These are phyloP conservation scores for Nicotiana noctiflora DNA, from an alignment of 257 asterid genomes.

Conservation along the genomic window DNA sequence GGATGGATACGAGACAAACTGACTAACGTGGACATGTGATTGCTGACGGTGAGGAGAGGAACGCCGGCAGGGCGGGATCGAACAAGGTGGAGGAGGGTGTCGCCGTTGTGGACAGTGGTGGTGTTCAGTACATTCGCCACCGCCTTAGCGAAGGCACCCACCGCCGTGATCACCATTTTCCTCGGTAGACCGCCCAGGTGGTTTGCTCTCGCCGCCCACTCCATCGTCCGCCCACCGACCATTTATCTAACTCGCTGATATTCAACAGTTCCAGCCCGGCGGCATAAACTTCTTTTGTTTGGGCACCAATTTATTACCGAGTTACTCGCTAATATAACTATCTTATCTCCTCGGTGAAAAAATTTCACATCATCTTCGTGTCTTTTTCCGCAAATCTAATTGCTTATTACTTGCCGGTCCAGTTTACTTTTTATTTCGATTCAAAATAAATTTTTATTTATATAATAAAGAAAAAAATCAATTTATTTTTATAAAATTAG, in stretches of 20 bases:
- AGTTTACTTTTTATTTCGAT: too few species aligned
- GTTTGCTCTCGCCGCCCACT: slow-evolving; percentile 81
- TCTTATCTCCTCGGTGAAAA: too few species aligned
- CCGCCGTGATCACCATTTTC: slow-evolving; percentile 56
- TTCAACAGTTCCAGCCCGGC: background rate
- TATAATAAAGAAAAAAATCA: too few species aligned
- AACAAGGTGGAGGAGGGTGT: slow-evolving; percentile 74
- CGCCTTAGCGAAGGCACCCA: slow-evolving; percentile 71
- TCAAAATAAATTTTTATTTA: too few species aligned
- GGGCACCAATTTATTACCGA: background rate
- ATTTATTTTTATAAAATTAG: too few species aligned
- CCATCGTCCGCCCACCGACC: slow-evolving; percentile 57
- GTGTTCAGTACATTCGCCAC: slow-evolving; percentile 74
- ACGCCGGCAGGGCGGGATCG: slow-evolving; percentile 75
- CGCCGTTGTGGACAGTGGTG: slow-evolving; percentile 67
- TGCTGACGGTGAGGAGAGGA: slow-evolving; percentile 97
- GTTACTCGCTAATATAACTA: too few species aligned
- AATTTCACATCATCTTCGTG: too few species aligned
- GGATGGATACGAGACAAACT: slow-evolving; percentile 6
- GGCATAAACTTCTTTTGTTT: background rate
- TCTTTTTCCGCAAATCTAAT: too few species aligned
- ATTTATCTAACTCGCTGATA: background rate
- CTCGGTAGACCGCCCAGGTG: slow-evolving; percentile 90
- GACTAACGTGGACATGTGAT: slow-evolving; percentile 99
- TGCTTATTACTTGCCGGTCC: too few species aligned